Conservation (phyloP, 2,329 filamentous ascomycete species). For the Ambrosiella xylebori region DNA sequence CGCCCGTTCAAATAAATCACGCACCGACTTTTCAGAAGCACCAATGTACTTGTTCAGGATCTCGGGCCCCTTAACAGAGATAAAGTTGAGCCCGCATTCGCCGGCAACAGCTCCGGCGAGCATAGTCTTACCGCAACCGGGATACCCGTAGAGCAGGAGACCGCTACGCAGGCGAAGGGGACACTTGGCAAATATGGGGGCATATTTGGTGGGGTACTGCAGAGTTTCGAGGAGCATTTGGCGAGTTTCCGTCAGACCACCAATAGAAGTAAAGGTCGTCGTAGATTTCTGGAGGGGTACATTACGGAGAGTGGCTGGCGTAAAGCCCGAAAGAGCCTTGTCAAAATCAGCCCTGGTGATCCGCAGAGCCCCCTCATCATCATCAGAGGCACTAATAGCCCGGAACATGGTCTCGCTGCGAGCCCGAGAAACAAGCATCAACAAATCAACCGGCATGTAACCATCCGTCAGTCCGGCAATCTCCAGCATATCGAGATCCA, state of each 20-base stretch:
- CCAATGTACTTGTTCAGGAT: constrained; percentile 99
- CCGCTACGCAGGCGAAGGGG: constrained; percentile 88
- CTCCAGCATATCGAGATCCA: constrained; percentile 75
- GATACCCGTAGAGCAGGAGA: constrained; percentile 82
- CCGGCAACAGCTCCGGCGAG: constrained; percentile 93
- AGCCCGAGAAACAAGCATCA: constrained; percentile 69
- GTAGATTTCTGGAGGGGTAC: constrained; percentile 86
- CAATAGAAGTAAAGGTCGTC: constrained; percentile 83
- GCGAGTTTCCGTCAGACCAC: constrained; percentile 70
- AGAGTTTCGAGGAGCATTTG: constrained; percentile 87
- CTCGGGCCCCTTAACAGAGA: constrained; percentile 93
- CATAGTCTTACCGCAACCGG: constrained; percentile 90
- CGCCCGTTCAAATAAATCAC: constrained; percentile 86
- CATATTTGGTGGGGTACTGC: constrained; percentile 94
- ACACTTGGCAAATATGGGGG: constrained; percentile 91
- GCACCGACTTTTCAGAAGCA: constrained; percentile 87
- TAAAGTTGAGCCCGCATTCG: constrained; percentile 95
- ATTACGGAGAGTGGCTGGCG: constrained; percentile 82
- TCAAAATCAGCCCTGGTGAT: constrained; percentile 65
- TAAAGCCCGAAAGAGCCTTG: constrained; percentile 76
- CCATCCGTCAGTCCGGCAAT: constrained; percentile 88
- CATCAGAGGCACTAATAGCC: constrained; percentile 40
- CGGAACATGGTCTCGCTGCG: constrained; percentile 86
- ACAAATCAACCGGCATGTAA: constrained; percentile 92
- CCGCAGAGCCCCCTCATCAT: constrained; percentile 35